Conservation (phyloP, 1,284 basidiomycete genomes). For the Earliella scabrosa region DNA sequence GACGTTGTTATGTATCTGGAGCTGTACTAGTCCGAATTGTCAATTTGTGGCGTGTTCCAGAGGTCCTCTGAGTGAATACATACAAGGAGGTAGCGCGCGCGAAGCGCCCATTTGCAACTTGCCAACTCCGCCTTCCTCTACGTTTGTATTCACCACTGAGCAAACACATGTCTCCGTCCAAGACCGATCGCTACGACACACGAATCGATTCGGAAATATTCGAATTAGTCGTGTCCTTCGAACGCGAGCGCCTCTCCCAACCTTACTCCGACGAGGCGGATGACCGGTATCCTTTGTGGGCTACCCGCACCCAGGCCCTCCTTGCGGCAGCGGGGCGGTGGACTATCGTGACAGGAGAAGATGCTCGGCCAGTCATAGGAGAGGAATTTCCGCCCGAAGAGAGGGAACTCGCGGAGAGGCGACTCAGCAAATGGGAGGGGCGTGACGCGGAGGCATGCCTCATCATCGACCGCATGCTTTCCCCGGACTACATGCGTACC, state of each 20-base stretch:
- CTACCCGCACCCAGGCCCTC: neutral
- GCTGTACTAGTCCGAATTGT: too few relatives aligned
- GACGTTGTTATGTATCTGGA: neutral
- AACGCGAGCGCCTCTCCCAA: neutral
- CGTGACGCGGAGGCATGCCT: conserved; percentile 3
- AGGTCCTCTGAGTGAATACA: too few relatives aligned
- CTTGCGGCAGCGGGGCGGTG: neutral
- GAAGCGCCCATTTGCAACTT: neutral
- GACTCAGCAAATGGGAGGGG: neutral
- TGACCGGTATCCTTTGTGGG: conserved; percentile 5
- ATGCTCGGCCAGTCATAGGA: neutral
- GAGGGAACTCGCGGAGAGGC: neutral
- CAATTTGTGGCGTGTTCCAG: too few relatives aligned
- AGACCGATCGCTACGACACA: neutral
- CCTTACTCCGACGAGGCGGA: conserved; percentile 3
- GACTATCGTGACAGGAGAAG: conserved; percentile 1
- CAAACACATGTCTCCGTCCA: neutral
- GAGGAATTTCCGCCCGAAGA: neutral
- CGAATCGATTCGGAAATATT: neutral
- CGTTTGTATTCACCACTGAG: neutral
- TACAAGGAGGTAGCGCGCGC: too few relatives aligned
- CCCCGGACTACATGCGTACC: neutral
- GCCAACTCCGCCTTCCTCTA: neutral
- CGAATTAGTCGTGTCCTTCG: neutral
- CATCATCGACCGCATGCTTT: conserved; percentile 2